phyloP scores from a whole-genome alignment of 768 basidiomycete genomes.

The Russula emetica region DNA sequence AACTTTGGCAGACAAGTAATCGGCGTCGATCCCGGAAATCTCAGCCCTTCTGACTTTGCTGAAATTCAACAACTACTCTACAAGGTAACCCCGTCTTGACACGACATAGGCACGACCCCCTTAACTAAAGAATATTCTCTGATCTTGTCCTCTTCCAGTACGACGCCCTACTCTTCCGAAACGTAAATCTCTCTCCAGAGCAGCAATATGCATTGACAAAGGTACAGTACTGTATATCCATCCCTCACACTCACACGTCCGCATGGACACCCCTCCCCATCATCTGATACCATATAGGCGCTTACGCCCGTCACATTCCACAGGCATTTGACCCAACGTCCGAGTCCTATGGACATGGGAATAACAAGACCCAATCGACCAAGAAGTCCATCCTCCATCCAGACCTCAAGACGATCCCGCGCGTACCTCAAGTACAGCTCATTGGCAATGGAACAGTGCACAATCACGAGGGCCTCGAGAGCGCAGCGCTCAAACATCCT shows the following conservation, averaged over 20 bases:
- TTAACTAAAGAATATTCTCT: slow-evolving; percentile 2
- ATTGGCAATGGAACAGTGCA: slow-evolving; percentile 81
- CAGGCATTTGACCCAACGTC: slow-evolving; percentile 72
- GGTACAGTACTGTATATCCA: slow-evolving; percentile 37
- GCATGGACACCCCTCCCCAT: not conserved
- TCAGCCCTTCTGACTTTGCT: slow-evolving; percentile 57
- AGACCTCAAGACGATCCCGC: slow-evolving; percentile 83
- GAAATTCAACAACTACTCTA: slow-evolving; percentile 71
- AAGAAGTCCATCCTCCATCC: slow-evolving; percentile 81
- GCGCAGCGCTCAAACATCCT: slow-evolving; percentile 75
- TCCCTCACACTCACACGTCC: not conserved
- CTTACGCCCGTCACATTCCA: not conserved
- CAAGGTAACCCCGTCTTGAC: slow-evolving; percentile 47
- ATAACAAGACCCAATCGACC: slow-evolving; percentile 74
- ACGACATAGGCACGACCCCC: no score
- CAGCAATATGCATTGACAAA: slow-evolving; percentile 84
- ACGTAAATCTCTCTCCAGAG: slow-evolving; percentile 66
- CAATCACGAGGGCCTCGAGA: slow-evolving; percentile 70
- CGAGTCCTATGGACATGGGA: slow-evolving; percentile 78
- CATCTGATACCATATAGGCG: slow-evolving; percentile 3
- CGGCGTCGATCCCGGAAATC: slow-evolving; percentile 61
- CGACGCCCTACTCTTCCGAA: slow-evolving; percentile 67
- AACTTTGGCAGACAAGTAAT: slow-evolving; percentile 76
- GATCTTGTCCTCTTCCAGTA: slow-evolving; percentile 43
- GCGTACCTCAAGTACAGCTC: slow-evolving; percentile 82